Base-by-base conservation (phyloP, 2,329 filamentous ascomycete species). In the Arachnomyces sp. region DNA sequence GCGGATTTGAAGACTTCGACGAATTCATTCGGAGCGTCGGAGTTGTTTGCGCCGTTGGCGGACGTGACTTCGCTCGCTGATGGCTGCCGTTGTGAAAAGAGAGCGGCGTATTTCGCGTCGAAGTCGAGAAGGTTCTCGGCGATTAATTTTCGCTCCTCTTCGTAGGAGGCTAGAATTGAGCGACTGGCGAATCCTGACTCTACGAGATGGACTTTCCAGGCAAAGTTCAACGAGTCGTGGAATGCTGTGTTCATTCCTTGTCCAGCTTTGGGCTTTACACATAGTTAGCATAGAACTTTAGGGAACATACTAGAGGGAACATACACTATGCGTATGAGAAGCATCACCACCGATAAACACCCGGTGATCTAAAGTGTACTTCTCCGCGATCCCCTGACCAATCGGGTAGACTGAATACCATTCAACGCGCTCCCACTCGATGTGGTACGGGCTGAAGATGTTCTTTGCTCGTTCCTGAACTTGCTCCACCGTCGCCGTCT, bases 181-280 rank as follows among this genome's bases (percentile, higher is more conserved):
- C 85, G 82, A 21, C 80, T 67, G 1, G 87, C 86, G 50, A 94
- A 86, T 9, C 87, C 87, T 17, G 75, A 73, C 59, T 95, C 88
- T 7, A 95, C 90, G 28, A 85, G 80, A 58, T 95, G 89, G 38
- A 95, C 85, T 69, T 96, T 96, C 89, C 89, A 96, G 6, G 89
- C 89, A 31, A 96, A 72, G 61, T 95, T 96, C 44, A 87, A 77
- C 1, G 87, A 87, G 53, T 73, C 70, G 35, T 73, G 62, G 62
- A 75, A 75, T 15, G 76, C 70, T 48, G 75, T 77, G 64, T 77
- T 77, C 73, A 76, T 80, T 42, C 77, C 77, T 52, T 81, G 77
- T 12, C 77, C 77, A 11, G 77, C 77, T 60, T 81, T 82, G 40
- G 77, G 77, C 40, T 67, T 56, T 14, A 42, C 15, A 38, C 18